Conservation (phyloP, 2,329 filamentous ascomycete genomes). For the Diatrype stigma region DNA sequence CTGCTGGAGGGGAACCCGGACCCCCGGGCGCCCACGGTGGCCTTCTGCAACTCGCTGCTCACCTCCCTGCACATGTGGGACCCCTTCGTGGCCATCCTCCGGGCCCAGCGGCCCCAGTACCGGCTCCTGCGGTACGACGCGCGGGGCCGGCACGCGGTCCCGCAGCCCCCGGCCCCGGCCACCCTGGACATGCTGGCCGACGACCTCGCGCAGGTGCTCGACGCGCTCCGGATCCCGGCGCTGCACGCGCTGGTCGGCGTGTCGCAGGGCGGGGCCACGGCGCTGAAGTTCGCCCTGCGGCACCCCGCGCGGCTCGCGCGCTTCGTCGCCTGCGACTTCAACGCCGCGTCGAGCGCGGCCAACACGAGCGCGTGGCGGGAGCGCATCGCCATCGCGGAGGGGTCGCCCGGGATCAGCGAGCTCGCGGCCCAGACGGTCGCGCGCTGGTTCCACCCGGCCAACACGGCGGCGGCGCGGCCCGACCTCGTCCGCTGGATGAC, state of each 20-base stretch:
- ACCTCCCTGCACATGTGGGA: slow-evolving; percentile 81
- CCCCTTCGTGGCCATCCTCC: slow-evolving; percentile 60
- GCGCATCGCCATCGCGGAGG: slow-evolving; percentile 64
- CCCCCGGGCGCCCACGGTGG: slow-evolving; percentile 64
- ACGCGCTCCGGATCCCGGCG: slow-evolving; percentile 63
- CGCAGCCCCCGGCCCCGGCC: slow-evolving; percentile 44
- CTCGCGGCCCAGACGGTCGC: slow-evolving; percentile 68
- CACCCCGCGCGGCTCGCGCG: slow-evolving; percentile 76
- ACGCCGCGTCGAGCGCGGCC: slow-evolving; percentile 63
- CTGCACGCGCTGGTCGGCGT: slow-evolving; percentile 70
- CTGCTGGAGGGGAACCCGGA: slow-evolving; percentile 68
- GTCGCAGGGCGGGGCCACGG: slow-evolving; percentile 75
- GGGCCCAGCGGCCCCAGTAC: slow-evolving; percentile 56
- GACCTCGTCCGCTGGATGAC: slow-evolving; percentile 54
- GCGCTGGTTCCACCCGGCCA: slow-evolving; percentile 71
- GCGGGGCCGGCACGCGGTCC: slow-evolving; percentile 60
- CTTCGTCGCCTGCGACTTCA: slow-evolving; percentile 83
- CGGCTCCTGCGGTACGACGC: slow-evolving; percentile 74
- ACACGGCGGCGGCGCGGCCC: slow-evolving; percentile 41
- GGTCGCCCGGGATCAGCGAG: slow-evolving; percentile 55
- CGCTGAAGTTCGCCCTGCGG: slow-evolving; percentile 71
- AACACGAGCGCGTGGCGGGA: slow-evolving; percentile 80
- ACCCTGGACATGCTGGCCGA: slow-evolving; percentile 63
- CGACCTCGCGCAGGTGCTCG: slow-evolving; percentile 63
- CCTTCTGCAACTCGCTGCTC: slow-evolving; percentile 77